phyloP scores from a whole-genome alignment of 306 rosid genomes.

The Dalbergia cochinchinensis region DNA sequence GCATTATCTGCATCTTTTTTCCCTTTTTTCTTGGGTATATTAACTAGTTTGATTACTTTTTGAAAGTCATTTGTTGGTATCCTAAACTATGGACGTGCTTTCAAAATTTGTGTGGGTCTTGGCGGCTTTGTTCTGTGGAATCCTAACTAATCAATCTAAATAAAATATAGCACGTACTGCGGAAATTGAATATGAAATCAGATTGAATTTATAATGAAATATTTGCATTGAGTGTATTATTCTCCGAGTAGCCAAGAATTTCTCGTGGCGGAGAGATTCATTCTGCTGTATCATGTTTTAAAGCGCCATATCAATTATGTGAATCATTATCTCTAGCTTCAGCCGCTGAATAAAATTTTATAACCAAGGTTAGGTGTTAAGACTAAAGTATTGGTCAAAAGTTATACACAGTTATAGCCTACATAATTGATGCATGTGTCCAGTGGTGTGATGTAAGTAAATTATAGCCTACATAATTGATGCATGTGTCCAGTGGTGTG shows the following conservation, averaged over 20 bases:
- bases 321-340: no score
- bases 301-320: no score
- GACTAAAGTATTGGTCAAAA: neutral
- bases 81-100: neutral
- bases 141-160: neutral
- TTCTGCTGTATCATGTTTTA: neutral
- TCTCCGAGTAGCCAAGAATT: neutral
- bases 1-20: constrained; percentile 4
- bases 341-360: neutral
- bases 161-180: neutral
- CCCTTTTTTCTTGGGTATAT: neutral
- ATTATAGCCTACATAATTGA: neutral
- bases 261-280: neutral
- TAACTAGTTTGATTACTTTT: neutral
- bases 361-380: neutral
- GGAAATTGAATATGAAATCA: neutral
- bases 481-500: neutral
- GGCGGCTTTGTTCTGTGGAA: neutral
- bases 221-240: no score
- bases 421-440: neutral
- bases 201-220: neutral
- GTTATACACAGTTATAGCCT: neutral
- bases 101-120: neutral
- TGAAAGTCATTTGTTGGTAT: neutral
- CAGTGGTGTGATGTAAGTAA: neutral